phyloP scores from a whole-genome alignment of 2,329 filamentous ascomycete species.

The Aspergillus sergii region DNA sequence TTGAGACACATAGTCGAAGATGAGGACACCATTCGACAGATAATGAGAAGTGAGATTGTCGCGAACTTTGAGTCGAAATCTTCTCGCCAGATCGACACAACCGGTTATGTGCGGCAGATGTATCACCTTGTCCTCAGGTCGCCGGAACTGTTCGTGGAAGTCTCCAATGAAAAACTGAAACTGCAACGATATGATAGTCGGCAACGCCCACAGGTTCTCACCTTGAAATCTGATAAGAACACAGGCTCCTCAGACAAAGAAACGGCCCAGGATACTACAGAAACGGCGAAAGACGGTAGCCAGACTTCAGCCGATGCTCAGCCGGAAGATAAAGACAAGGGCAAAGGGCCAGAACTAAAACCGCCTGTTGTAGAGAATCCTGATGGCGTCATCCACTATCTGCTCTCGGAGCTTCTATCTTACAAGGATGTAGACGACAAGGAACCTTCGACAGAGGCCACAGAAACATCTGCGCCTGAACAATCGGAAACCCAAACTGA shows the following conservation, averaged over 20 bases:
- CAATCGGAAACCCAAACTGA: slow-evolving; percentile 43
- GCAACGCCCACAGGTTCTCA: slow-evolving; percentile 56
- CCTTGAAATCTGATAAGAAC: slow-evolving; percentile 54
- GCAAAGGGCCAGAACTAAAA: slow-evolving; percentile 71
- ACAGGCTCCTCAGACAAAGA: slow-evolving; percentile 26
- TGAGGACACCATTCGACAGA: slow-evolving; percentile 83
- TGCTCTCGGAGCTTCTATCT: slow-evolving; percentile 87
- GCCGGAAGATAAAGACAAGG: slow-evolving; percentile 36
- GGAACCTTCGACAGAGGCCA: slow-evolving; percentile 52
- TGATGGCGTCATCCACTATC: slow-evolving; percentile 92
- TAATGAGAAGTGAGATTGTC: slow-evolving; percentile 88
- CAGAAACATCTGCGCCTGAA: slow-evolving; percentile 33
- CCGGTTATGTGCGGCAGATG: slow-evolving; percentile 73
- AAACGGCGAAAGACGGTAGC: slow-evolving; percentile 35
- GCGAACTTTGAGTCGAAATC: slow-evolving; percentile 67
- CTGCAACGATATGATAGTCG: slow-evolving; percentile 64
- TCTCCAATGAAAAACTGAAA: slow-evolving; percentile 82
- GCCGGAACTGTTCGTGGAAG: slow-evolving; percentile 82
- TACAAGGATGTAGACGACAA: slow-evolving; percentile 93
- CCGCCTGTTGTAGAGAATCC: slow-evolving; percentile 86
- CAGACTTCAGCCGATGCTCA: slow-evolving; percentile 28
- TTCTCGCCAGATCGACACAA: slow-evolving; percentile 66
- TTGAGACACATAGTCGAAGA: slow-evolving; percentile 94
- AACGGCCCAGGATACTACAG: slow-evolving; percentile 27
- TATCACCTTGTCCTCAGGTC: slow-evolving; percentile 78